Percentiles rank a stretch among this genome's conserved stretches.
phyloP scores from a whole-genome alignment of 768 basidiomycete genomes.

The Boletus insuetus region DNA sequence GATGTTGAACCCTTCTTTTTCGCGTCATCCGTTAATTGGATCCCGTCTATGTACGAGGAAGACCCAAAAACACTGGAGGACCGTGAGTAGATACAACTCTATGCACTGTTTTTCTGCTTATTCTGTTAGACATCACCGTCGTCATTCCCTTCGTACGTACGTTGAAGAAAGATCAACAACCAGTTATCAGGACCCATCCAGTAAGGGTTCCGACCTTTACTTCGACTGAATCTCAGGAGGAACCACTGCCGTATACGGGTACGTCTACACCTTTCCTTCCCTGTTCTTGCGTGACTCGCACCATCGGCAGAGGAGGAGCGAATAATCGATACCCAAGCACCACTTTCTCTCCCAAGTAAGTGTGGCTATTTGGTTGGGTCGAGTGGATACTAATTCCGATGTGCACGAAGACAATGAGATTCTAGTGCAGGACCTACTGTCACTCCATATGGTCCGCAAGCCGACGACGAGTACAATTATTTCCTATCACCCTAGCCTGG shows the following conservation, averaged over 20 bases:
- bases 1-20: constrained; percentile 45
- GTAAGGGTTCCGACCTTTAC: constrained; percentile 7
- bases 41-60: constrained; percentile 43
- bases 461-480: constrained; percentile 33
- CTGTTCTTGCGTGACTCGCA: neutral
- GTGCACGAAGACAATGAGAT: constrained; percentile 12
- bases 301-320: constrained; percentile 13
- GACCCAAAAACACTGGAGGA: constrained; percentile 31
- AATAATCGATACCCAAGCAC: constrained; percentile 30
- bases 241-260: constrained; percentile 13
- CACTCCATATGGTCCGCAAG: constrained; percentile 39
- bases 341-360: constrained; percentile 26
- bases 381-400: neutral
- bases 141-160: constrained; percentile 41
- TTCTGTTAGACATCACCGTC: constrained; percentile 40
- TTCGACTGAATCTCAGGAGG: neutral
- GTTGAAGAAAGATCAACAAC: constrained; percentile 27
- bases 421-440: constrained; percentile 34
- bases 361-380: neutral
- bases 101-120: constrained; percentile 3
- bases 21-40: constrained; percentile 41
- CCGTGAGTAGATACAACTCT: constrained; percentile 30
- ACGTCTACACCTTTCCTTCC: neutral
- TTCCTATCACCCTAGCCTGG: constrained; percentile 28
- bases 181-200: constrained; percentile 14